Conservation (phyloP, 1,284 basidiomycete genomes). For the Rhodotorula sp. region DNA sequence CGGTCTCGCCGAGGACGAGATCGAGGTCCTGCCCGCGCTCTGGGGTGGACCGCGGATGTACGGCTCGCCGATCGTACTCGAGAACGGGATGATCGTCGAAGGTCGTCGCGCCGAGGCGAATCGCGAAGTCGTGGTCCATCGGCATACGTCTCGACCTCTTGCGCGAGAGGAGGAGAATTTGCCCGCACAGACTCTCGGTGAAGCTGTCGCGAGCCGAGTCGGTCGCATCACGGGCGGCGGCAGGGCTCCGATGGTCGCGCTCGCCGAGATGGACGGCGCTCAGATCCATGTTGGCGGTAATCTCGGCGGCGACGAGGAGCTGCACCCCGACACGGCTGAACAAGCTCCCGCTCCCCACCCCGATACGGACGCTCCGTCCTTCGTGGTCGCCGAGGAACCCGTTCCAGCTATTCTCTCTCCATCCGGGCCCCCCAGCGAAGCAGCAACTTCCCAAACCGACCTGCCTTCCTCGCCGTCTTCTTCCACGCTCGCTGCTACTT, state of each 20-base stretch:
- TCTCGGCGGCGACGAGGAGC: background rate
- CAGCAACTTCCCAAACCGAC: background rate
- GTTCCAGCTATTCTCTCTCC: too few species aligned
- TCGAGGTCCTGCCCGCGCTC: constrained; percentile 18
- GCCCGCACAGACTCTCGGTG: background rate
- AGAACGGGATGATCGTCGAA: constrained; percentile 43
- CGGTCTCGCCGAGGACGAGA: background rate
- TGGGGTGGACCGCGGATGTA: constrained; percentile 47
- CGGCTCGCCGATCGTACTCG: constrained; percentile 44
- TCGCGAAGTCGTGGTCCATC: constrained; percentile 23
- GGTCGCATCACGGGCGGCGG: constrained; percentile 19
- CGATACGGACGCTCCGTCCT: too few species aligned
- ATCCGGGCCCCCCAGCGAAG: background rate
- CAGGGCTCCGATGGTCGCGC: constrained; percentile 24
- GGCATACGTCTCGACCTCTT: background rate
- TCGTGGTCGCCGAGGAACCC: background rate
- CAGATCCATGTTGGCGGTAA: constrained; percentile 20
- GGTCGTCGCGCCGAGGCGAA: constrained; percentile 35
- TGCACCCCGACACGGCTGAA: background rate
- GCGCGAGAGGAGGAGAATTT: background rate
- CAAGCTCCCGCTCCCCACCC: too few species aligned
- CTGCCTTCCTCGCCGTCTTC: background rate
- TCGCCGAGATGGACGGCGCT: constrained; percentile 31
- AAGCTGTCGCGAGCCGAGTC: constrained; percentile 2
- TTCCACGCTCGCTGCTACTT: background rate